Evolutionary conservation across 805 yeast genomes (phyloP), one percentile per base, ranked within the genome.

Genomic region (Lachancea lanzarotensis): DNA sequence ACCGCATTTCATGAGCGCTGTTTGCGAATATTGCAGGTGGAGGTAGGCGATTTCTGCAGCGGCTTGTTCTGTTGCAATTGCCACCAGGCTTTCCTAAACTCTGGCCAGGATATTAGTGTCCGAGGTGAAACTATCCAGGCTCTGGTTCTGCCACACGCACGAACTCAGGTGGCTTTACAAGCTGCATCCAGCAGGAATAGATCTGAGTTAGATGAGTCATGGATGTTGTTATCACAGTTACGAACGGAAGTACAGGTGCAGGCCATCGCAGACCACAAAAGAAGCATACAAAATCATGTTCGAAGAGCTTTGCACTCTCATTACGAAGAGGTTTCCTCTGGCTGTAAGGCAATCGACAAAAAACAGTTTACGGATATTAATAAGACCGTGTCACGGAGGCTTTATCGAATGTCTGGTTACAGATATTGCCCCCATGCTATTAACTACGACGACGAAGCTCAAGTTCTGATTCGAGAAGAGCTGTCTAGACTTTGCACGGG

Each of bases 311-410:
- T 85, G 39, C 66, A 78, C 40, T 75, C 77, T 2, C 59, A 73
- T 22, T 79, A 77, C 54, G 60, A 66, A 15, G 16, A 17, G 13
- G 27, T 26, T 5, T n/a, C 35, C 3, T 16, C 19, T 18, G 61
- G 65, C 3, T 38, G 18, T 7, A 15, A 13, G 5, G 66, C 67
- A 0, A 52, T 70, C 3, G 60, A 52, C 26, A 66, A 64, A 25
- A 65, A 65, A 3, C 67, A 68, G 41, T 86, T 81, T 57, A 82
- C 87, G 2, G 60, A 59, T 13, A 71, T 84, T 44, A 85, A 85
- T 62, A 77, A 76, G 63, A 65, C 64, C 2, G 79, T 84, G 5
- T 82, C 90, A 12, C 69, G 86, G 42, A 65, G 67, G 35, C 59
- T 84, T 16, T 85, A 86, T 57, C 63, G 63, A 16, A 55, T 60